Evolutionary conservation across 371 early-diverging fungal species (phyloP).

Genomic region (Dinochytrium kinnereticum): DNA sequence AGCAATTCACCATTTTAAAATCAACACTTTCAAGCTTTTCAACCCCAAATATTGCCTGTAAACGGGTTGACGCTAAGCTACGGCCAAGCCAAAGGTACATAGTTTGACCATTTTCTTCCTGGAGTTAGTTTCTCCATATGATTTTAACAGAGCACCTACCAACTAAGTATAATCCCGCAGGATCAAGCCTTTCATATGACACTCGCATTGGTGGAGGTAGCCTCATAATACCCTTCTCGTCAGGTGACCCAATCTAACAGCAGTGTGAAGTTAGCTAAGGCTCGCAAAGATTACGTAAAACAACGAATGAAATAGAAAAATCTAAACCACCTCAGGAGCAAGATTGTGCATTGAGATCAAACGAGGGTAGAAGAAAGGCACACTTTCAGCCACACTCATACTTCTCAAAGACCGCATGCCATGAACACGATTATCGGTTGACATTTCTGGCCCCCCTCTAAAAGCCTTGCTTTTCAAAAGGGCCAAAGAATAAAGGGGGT

Average conservation of each 20-base stretch:
- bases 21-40: slow-evolving; percentile 75
- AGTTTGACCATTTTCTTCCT: slow-evolving; percentile 75
- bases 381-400: slow-evolving; percentile 68
- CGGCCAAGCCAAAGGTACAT: slow-evolving; percentile 90
- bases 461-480: slow-evolving; percentile 57
- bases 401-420: slow-evolving; percentile 76
- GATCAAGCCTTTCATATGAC: slow-evolving; percentile 75
- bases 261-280: too few relatives aligned
- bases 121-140: neutral
- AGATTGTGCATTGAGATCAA: slow-evolving; percentile 74
- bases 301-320: neutral
- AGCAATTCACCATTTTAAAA: slow-evolving; percentile 64
- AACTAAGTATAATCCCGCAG: slow-evolving; percentile 75
- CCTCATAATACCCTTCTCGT: slow-evolving; percentile 33
- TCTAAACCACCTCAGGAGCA: slow-evolving; percentile 58
- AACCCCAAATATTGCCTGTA: slow-evolving; percentile 80
- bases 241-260: slow-evolving; percentile 36
- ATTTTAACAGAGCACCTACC: slow-evolving; percentile 36
- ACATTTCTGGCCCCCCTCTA: slow-evolving; percentile 58
- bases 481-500: slow-evolving; percentile 88
- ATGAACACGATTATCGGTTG: slow-evolving; percentile 78
- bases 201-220: slow-evolving; percentile 74
- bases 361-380: slow-evolving; percentile 84
- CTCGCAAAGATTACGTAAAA: neutral
- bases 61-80: slow-evolving; percentile 60